Base-by-base conservation (phyloP, 306 rosid genomes). In the Glycine soja region DNA sequence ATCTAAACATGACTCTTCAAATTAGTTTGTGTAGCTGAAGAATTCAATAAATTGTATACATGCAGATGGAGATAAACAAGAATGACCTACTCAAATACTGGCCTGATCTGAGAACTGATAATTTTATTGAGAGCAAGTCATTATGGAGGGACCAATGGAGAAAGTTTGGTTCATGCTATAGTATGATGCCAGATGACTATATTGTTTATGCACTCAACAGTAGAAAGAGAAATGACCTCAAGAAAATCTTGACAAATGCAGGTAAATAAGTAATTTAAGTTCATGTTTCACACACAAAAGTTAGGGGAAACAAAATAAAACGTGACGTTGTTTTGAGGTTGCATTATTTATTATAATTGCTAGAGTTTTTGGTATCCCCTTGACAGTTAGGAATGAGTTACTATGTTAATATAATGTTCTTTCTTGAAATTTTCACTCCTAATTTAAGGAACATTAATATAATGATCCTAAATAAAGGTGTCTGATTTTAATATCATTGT, bases 101-200 rank as follows among this genome's bases (percentile, higher is more conserved):
- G 72, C 72, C 72, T 66, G 72, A 66, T 42, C 14, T 66, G 8
- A 66, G 51, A 66, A 66, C 72, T 66, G 72, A 66, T 66, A 66
- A 66, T 8, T 66, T 40, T 10, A 40, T 38, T 3, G 72, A 40
- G 34, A 69, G 74, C 40, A 46, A 69, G 57, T 1, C 18, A 18
- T 15, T 69, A 6, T 69, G 74, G 74, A 8, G 10, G 2, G 46
- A 53, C 10, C 77, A 52, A 11, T 72, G 77, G 77, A 53, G 4
- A 36, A 72, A 9, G 50, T 54, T 32, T 9, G 77, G 50, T 5
- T 72, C 77, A 2, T 52, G 77, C 36, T 52, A 52, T 10, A 40
- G 1, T 53, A 8, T 72, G n/a, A 0, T 18, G 64, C 77, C 77
- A 32, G 48, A 34, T 14, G 14, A 72, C 6, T 72, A 34, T 13